Percentiles rank a stretch among this genome's conserved stretches.
phyloP scores from a whole-genome alignment of 2,329 filamentous ascomycete genomes.

The Aspergillus sp. region DNA sequence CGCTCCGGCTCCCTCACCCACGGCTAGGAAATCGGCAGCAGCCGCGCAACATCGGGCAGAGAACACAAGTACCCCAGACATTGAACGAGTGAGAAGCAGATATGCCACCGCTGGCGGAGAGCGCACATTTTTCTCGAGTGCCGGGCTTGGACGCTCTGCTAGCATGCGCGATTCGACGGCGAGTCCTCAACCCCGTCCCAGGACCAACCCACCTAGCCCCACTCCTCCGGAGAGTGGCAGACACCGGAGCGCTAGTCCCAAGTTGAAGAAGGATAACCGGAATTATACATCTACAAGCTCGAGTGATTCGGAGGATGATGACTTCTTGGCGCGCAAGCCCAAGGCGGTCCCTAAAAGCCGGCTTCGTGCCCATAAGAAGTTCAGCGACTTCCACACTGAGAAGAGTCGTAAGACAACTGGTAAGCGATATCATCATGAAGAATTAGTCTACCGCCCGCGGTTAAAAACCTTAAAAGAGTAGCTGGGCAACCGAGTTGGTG shows the following conservation, averaged over 20 bases:
- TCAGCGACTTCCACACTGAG: slow-evolving; percentile 28
- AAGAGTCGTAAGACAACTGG: slow-evolving; percentile 30
- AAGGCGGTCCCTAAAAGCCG: slow-evolving; percentile 47
- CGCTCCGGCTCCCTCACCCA: slow-evolving; percentile 43
- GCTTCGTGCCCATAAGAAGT: slow-evolving; percentile 34
- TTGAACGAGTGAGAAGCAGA: slow-evolving; percentile 55
- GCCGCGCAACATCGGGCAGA: slow-evolving; percentile 33
- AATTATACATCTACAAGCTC: slow-evolving; percentile 42
- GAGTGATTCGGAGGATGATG: slow-evolving; percentile 41
- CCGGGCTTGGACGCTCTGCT: slow-evolving; percentile 54
- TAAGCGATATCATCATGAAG: slow-evolving; percentile 29
- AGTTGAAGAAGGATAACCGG: slow-evolving; percentile 35
- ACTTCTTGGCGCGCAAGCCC: slow-evolving; percentile 33
- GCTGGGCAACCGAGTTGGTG: neutral
- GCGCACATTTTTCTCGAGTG: slow-evolving; percentile 57
- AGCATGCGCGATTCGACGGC: slow-evolving; percentile 55
- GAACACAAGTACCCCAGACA: slow-evolving; percentile 37
- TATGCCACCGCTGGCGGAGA: slow-evolving; percentile 60
- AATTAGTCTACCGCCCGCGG: neutral
- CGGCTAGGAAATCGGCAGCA: slow-evolving; percentile 45
- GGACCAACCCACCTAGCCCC: slow-evolving; percentile 41
- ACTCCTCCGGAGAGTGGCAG: slow-evolving; percentile 32
- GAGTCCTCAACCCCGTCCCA: slow-evolving; percentile 35
- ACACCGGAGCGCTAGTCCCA: slow-evolving; percentile 49
- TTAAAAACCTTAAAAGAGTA: neutral